Percentiles rank a stretch among this genome's conserved stretches.
Evolutionary conservation across 2,329 filamentous ascomycete genomes (phyloP).

Genomic region (Didymella keratinophila): DNA sequence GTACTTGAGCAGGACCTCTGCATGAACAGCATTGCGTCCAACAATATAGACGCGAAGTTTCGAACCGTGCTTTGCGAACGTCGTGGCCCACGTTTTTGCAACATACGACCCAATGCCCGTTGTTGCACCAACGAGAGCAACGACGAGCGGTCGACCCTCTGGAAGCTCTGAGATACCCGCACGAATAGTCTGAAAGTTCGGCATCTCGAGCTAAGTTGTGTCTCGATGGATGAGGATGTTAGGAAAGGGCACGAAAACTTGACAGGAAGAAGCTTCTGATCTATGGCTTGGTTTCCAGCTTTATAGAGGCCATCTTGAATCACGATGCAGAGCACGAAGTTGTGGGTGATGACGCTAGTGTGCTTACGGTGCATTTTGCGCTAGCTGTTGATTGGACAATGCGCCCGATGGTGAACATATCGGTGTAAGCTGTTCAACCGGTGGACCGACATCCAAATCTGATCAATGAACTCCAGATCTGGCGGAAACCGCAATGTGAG

Average conservation of each 20-base stretch:
- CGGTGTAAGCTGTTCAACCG: background rate
- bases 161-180: slow-evolving; percentile 27
- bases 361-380: background rate
- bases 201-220: slow-evolving; percentile 21
- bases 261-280: background rate
- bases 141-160: slow-evolving; percentile 30
- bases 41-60: slow-evolving; percentile 54
- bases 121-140: slow-evolving; percentile 34
- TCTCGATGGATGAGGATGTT: background rate
- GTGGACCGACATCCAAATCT: background rate
- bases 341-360: background rate
- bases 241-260: background rate
- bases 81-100: slow-evolving; percentile 27
- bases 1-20: slow-evolving; percentile 39
- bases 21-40: slow-evolving; percentile 49
- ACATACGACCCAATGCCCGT: slow-evolving; percentile 40
- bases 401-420: background rate
- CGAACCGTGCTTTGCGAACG: slow-evolving; percentile 27
- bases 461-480: background rate
- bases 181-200: slow-evolving; percentile 26
- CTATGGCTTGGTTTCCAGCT: background rate
- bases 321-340: background rate
- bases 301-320: background rate
- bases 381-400: background rate
- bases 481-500: background rate